Evolutionary conservation across 305 asterid genomes (phyloP), one percentile per base, ranked within the genome.

Genomic region (Fraxinus velutina): DNA sequence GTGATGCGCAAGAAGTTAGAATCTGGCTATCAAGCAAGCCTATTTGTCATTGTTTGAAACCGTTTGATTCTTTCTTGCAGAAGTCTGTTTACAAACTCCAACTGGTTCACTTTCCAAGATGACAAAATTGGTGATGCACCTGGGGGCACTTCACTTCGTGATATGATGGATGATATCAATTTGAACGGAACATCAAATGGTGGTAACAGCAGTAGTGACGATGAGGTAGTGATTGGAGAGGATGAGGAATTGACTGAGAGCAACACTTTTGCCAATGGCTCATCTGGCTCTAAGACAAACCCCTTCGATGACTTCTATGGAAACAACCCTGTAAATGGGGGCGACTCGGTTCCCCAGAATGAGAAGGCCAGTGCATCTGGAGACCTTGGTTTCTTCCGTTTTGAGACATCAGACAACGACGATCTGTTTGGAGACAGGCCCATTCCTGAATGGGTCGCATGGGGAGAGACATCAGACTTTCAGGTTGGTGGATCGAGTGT

Each of bases 21-120:
- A 15, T 47, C 60, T 73, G 7, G 57, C 75, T 55, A 78, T 64
- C 71, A 22, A 73, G 19, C 66, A 50, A 70, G 44, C 34, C 12
- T 68, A 32, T 86, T n/a, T 60, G 22, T 36, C 78, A 6, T 79
- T 55, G 37, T 78, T 13, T 84, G 84, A 85, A 81, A 60, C 84
- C 83, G 68, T 39, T 73, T 77, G 15, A 60, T 80, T 78, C 62
- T 76, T 89, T 75, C 76, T 29, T 87, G 90, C 90, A 79, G 90
- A 94, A 94, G 97, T 80, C 88, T 96, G 92, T 94, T 96, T 92
- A 94, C 99, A 57, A 94, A 94, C 84, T 94, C 98, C 86, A 93
- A 96, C 89, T 96, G 99, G 99, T 96, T 96, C 86, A 94, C 98
- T 2, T 96, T 94, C 88, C 94, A 94, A 91, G 99, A 96, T 44